Base-by-base conservation (phyloP, 2,329 filamentous ascomycete species). In the Colletotrichum camelliae region DNA sequence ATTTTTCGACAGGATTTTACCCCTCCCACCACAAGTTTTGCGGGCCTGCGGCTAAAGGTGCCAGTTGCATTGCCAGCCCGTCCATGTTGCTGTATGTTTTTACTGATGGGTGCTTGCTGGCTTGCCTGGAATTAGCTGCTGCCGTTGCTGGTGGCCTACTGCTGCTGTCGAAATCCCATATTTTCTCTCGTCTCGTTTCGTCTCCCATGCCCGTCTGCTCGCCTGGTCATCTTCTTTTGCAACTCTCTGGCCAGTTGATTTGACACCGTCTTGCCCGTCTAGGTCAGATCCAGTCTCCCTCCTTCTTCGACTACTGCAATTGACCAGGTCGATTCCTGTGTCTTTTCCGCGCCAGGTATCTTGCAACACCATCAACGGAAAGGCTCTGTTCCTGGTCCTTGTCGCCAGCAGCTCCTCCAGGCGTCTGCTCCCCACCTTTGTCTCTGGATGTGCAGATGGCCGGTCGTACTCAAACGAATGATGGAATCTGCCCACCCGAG, bases 391-490 rank as follows among this genome's bases (percentile, higher is more conserved):
- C 70, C 73, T 73, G 73, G 73, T 65, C 73, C 73, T 68, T 73
- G 73, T 75, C 73, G 43, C 62, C 58, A 68, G 72, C 68, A 67
- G 73, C 70, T 67, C 62, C 73, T 73, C 70, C 35, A 72, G 61
- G 55, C 72, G 31, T 74, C 67, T 58, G 31, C 70, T 73, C 73
- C 73, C 73, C 73, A 75, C 73, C 57, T 75, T 73, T 64, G 64
- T 73, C 70, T 68, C 73, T 75, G 73, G 57, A 68, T 73, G 70
- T 75, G 73, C 73, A 75, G 73, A 68, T 68, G 70, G 43, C 73
- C 64, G 35, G 73, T 57, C 70, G 73, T 75, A 75, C 73, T 75
- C 73, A 68, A 64, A 75, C 73, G 73, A 75, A 75, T 75, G 73
- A 73, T 73, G 73, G 64, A 75, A 75, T 75, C 70, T 73, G 70